phyloP scores from a whole-genome alignment of 2,329 filamentous ascomycete species.

The Teratosphaeria zuluensis region DNA sequence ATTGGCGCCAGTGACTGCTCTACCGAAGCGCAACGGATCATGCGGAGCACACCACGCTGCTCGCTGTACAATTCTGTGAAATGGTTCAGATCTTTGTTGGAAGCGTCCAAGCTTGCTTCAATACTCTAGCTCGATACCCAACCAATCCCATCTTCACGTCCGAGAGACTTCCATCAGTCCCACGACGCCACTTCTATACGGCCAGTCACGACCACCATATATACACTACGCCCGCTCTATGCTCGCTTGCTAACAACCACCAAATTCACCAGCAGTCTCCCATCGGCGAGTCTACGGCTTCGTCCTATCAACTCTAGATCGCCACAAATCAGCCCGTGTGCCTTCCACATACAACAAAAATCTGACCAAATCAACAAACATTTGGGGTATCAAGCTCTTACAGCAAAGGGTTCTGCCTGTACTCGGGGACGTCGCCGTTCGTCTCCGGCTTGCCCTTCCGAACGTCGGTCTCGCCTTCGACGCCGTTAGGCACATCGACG shows the following conservation, averaged over 20 bases:
- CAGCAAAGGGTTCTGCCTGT: slow-evolving; percentile 54
- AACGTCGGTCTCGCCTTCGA: slow-evolving; percentile 41
- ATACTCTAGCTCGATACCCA: not conserved
- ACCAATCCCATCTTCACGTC: not conserved
- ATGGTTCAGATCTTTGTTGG: not conserved
- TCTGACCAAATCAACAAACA: not conserved
- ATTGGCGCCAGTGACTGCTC: not conserved
- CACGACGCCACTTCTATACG: not conserved
- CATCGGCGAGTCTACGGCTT: not conserved
- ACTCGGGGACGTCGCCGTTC: slow-evolving; percentile 50
- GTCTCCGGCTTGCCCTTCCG: slow-evolving; percentile 35
- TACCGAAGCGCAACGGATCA: not conserved
- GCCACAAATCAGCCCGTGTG: not conserved
- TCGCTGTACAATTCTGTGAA: slow-evolving; percentile 13
- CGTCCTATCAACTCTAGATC: slow-evolving; percentile 6
- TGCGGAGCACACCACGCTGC: slow-evolving; percentile 7
- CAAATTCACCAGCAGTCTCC: not conserved
- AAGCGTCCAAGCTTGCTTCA: slow-evolving; percentile 4
- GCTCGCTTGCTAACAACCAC: not conserved
- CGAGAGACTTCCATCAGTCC: not conserved
- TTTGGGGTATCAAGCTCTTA: slow-evolving; percentile 25
- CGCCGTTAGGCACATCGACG: slow-evolving; percentile 35
- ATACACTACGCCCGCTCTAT: not conserved
- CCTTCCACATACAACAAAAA: not conserved
- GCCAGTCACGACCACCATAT: not conserved